Evolutionary conservation across 1,284 basidiomycete genomes (phyloP), one percentile per base, ranked within the genome.

Genomic region (Cronartium quercuum): DNA sequence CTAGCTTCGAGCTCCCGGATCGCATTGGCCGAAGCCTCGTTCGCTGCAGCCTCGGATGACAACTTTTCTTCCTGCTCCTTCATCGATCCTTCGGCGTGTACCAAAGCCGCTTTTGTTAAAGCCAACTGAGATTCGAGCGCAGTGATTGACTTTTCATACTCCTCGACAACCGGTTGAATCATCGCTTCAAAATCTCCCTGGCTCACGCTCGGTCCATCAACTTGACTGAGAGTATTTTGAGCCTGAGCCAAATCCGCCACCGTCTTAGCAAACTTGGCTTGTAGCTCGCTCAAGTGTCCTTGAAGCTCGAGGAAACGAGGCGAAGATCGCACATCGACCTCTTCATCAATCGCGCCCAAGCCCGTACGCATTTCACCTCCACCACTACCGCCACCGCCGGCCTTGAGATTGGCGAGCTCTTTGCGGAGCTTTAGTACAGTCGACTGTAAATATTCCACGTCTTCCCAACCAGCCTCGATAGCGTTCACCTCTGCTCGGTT

Each of bases 381-480:
- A 29, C 80, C 76, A 47, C 77, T 71, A 47, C 75, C 60, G 6
- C 76, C 78, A 38, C 78, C 78, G 35, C 88, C 87, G 42, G 90
- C 88, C 81, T 91, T 91, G 78, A 93, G 82, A 12, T 80, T 79
- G 79, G 90, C 91, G 76, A 98, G 81, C 78, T 98, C 94, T 82
- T 90, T 92, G 63, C 96, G 87, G 63, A 98, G 84, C 77, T 91
- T 89, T 42, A 86, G 85, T 44, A 96, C 87, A 71, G 89, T 91
- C 68, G 87, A 87, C 83, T 98, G 96, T 62, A 98, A 84, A 88
- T 96, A 94, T 80, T 97, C 94, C 3, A 98, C 85, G 82, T 98
- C 95, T 78, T 98, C 94, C 95, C 95, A 99, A 3, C 95, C 96
- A 66, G 93, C 92, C 83, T 98, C 96, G 79, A 89, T 90, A 83